Percentiles rank a stretch among this genome's conserved stretches.
Evolutionary conservation across 2,329 filamentous ascomycete genomes (phyloP).

Genomic region (Diaporthe vexans): DNA sequence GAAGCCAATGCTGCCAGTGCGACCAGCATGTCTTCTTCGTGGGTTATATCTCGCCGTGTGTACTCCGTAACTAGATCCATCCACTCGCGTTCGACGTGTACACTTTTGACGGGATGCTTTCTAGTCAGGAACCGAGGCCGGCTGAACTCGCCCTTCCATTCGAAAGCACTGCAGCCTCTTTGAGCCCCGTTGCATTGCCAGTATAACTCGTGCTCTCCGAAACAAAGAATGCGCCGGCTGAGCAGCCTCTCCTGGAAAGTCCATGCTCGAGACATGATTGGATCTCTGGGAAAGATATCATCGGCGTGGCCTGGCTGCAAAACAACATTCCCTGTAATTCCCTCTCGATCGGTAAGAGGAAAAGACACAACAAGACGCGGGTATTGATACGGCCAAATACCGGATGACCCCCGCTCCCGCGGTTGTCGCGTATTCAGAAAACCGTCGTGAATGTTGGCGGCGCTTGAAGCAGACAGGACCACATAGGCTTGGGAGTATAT

Average conservation of each 20-base stretch:
- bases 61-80: not conserved
- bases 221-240: not conserved
- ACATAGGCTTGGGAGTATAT: not conserved
- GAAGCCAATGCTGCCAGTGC: not conserved
- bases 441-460: not conserved
- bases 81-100: not conserved
- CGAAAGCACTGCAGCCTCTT: not conserved
- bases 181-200: not conserved
- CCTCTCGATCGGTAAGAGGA: not conserved
- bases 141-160: not conserved
- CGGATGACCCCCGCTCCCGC: not conserved
- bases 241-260: not conserved
- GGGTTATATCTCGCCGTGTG: not conserved
- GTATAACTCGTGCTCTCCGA: not conserved
- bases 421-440: not conserved
- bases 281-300: not conserved
- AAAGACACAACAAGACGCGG: not conserved
- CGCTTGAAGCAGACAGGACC: not conserved
- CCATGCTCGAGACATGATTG: not conserved
- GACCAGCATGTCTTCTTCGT: not conserved
- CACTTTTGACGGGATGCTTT: not conserved
- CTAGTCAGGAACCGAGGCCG: not conserved
- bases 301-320: not conserved
- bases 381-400: not conserved
- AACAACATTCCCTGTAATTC: not conserved